Evolutionary conservation across 768 basidiomycete genomes (phyloP).

Genomic region (Leccinum variicolor): DNA sequence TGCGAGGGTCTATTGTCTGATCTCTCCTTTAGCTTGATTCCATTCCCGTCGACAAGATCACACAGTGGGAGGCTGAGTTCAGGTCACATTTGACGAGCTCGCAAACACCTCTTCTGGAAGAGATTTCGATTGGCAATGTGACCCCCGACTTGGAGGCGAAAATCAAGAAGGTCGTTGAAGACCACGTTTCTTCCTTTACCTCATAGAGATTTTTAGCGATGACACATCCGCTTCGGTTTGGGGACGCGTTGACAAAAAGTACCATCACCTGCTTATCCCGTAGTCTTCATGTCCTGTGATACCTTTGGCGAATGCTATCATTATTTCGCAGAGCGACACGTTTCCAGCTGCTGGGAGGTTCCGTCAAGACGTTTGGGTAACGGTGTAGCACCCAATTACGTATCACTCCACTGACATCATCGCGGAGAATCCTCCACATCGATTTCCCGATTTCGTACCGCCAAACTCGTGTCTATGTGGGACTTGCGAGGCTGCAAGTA

Average conservation of each 20-base stretch:
- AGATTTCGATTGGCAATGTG: slow-evolving; percentile 80
- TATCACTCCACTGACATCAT: neutral
- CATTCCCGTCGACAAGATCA: slow-evolving; percentile 93
- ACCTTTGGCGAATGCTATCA: slow-evolving; percentile 28
- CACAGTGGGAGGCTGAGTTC: slow-evolving; percentile 91
- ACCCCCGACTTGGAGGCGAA: slow-evolving; percentile 88
- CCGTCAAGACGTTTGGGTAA: neutral
- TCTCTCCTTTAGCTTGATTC: slow-evolving; percentile 67
- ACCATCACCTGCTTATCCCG: slow-evolving; percentile 4
- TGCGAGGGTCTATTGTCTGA: neutral
- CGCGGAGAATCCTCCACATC: neutral
- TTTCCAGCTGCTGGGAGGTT: neutral
- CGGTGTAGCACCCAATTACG: neutral
- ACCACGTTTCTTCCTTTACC: slow-evolving; percentile 80
- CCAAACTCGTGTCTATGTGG: neutral
- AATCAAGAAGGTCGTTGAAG: slow-evolving; percentile 94
- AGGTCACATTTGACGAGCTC: slow-evolving; percentile 77
- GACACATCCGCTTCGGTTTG: slow-evolving; percentile 12
- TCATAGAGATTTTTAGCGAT: slow-evolving; percentile 38
- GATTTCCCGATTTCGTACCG: neutral
- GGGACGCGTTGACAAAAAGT: slow-evolving; percentile 21
- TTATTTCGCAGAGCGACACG: slow-evolving; percentile 24
- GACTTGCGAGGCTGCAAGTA: neutral
- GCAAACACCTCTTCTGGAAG: slow-evolving; percentile 72
- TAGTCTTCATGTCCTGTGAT: slow-evolving; percentile 20